A percentile compares a stretch with the other conserved stretches of the same genome.
These are phyloP conservation scores for Eucalyptus tenuipes DNA, from an alignment of 345 rosid species.

Conservation along the genomic window DNA sequence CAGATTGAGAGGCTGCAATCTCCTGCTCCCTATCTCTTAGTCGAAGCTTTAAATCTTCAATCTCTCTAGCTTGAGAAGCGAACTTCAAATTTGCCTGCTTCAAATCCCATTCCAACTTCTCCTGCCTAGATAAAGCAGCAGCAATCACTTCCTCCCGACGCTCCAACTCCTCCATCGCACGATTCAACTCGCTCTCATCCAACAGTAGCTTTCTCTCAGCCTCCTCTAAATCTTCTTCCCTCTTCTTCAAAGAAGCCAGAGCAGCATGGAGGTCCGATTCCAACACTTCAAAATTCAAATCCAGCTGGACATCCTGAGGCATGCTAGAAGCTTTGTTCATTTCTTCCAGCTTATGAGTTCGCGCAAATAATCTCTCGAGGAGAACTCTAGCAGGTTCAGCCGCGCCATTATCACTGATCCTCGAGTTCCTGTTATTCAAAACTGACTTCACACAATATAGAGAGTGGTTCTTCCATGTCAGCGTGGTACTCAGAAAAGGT, in stretches of 20 bases:
- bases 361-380: conserved; percentile 58
- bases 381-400: conserved; percentile 39
- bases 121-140: conserved; percentile 37
- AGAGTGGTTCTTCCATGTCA: conserved; percentile 2
- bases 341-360: conserved; percentile 49
- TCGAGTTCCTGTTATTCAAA: conserved; percentile 17
- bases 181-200: conserved; percentile 37
- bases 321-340: conserved; percentile 16
- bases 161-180: conserved; percentile 41
- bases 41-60: conserved; percentile 46
- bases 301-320: conserved; percentile 6
- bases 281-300: conserved; percentile 29
- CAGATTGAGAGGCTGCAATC: conserved; percentile 24
- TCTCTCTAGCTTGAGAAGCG: conserved; percentile 58
- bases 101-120: conserved; percentile 47
- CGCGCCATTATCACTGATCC: conserved; percentile 33
- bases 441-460: conserved; percentile 17
- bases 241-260: conserved; percentile 44
- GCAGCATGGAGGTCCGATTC: conserved; percentile 67
- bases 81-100: conserved; percentile 35
- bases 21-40: conserved; percentile 44
- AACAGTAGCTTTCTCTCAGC: conserved; percentile 40
- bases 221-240: conserved; percentile 57
- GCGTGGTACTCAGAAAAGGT: neutral
- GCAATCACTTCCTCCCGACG: conserved; percentile 35